phyloP scores from a whole-genome alignment of 2,329 filamentous ascomycete species.

The Davidsoniella virescens region DNA sequence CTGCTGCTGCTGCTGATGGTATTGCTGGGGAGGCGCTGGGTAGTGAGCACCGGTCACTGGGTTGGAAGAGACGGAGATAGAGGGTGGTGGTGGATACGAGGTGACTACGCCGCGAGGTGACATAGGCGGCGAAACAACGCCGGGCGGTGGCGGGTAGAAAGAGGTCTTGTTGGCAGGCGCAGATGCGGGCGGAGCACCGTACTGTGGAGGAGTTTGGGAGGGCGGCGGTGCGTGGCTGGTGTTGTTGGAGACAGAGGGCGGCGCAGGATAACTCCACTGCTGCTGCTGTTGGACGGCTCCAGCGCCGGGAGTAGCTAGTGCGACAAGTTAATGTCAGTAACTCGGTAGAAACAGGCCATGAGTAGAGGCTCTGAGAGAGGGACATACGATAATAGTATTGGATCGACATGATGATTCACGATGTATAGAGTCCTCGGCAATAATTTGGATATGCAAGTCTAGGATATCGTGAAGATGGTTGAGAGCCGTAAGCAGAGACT shows the following conservation, averaged over 20 bases:
- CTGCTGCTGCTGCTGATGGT: background rate
- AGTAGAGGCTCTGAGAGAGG: conserved; percentile 1
- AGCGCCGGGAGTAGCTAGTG: conserved; percentile 26
- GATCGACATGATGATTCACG: conserved; percentile 1
- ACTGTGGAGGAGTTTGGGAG: conserved; percentile 14
- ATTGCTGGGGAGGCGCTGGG: background rate
- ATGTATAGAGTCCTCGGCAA: no score
- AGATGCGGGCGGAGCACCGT: conserved; percentile 21
- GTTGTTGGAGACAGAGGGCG: background rate
- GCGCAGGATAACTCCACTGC: conserved; percentile 12
- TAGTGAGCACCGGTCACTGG: background rate
- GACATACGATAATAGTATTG: conserved; percentile 31
- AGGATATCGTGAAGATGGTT: no score
- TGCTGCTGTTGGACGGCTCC: conserved; percentile 14
- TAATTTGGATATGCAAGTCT: no score
- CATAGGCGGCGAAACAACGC: conserved; percentile 18
- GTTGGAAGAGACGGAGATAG: conserved; percentile 12
- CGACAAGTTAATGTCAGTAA: conserved; percentile 15
- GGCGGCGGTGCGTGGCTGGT: conserved; percentile 5
- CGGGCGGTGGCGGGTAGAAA: conserved; percentile 29
- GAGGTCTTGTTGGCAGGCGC: conserved; percentile 29
- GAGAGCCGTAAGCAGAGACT: no score
- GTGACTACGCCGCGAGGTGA: conserved; percentile 18
- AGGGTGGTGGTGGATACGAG: conserved; percentile 20
- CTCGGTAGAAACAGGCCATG: background rate